A percentile compares a stretch with the other conserved stretches of the same genome.
phyloP scores from a whole-genome alignment of 2,329 filamentous ascomycete genomes.

The Orbilia oligospora region DNA sequence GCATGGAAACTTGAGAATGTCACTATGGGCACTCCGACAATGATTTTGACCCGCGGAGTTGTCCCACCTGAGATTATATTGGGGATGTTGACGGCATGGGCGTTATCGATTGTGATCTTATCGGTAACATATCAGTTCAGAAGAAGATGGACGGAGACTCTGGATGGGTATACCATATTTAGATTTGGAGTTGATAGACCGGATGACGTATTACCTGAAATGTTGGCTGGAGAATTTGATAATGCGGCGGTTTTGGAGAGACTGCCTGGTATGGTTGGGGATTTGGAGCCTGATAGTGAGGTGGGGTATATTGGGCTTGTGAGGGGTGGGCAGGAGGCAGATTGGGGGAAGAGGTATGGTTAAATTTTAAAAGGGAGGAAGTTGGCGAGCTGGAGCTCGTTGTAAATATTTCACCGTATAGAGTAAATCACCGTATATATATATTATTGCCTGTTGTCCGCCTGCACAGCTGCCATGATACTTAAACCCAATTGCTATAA shows the following conservation, averaged over 20 bases:
- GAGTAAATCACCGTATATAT: slow-evolving; percentile 20
- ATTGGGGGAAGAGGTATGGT: slow-evolving; percentile 49
- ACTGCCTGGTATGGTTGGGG: slow-evolving; percentile 55
- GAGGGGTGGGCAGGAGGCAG: slow-evolving; percentile 28
- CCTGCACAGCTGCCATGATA: too few relatives aligned
- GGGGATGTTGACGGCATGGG: slow-evolving; percentile 44
- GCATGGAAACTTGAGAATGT: slow-evolving; percentile 43
- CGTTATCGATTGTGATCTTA: slow-evolving; percentile 40
- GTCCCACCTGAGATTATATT: slow-evolving; percentile 39
- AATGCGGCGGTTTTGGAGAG: slow-evolving; percentile 43
- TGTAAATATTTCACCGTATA: slow-evolving; percentile 30
- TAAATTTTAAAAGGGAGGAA: not conserved
- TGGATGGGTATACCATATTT: slow-evolving; percentile 57
- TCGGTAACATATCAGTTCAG: slow-evolving; percentile 46
- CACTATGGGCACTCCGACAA: slow-evolving; percentile 30
- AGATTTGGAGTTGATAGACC: slow-evolving; percentile 54
- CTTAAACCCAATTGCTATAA: too few relatives aligned
- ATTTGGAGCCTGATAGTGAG: slow-evolving; percentile 43
- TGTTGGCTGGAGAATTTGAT: slow-evolving; percentile 55
- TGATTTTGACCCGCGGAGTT: slow-evolving; percentile 39
- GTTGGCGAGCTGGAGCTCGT: not conserved
- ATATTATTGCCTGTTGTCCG: too few relatives aligned
- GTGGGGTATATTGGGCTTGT: slow-evolving; percentile 58
- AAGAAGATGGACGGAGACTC: slow-evolving; percentile 50
- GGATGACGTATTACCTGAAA: slow-evolving; percentile 47